Conservation (phyloP, 2,329 filamentous ascomycete species). For the Botryotinia narcissicola region DNA sequence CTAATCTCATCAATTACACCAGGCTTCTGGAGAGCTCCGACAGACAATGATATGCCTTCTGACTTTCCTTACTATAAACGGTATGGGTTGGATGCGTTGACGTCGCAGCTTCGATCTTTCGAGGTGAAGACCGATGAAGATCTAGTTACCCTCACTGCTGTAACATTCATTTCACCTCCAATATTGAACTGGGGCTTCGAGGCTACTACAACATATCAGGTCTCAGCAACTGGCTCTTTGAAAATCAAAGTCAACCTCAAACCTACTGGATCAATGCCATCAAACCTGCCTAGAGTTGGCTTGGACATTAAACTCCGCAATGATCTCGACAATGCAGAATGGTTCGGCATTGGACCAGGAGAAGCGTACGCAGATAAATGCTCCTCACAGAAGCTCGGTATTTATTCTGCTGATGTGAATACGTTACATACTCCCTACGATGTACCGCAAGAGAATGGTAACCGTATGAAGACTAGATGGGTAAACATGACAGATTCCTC, state of each 20-base stretch:
- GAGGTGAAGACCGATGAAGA: constrained; percentile 35
- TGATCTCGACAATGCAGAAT: constrained; percentile 49
- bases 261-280: constrained; percentile 49
- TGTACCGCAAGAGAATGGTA: constrained; percentile 53
- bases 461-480: constrained; percentile 20
- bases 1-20: constrained; percentile 13
- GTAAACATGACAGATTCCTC: constrained; percentile 13
- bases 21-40: constrained; percentile 61
- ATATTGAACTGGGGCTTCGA: constrained; percentile 59
- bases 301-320: constrained; percentile 53
- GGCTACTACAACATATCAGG: constrained; percentile 50
- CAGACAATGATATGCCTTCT: constrained; percentile 59
- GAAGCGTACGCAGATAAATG: constrained; percentile 68
- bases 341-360: constrained; percentile 66
- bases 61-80: constrained; percentile 58
- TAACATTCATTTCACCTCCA: constrained; percentile 55
- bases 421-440: constrained; percentile 61
- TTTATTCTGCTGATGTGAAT: constrained; percentile 48
- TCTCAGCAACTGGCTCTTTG: constrained; percentile 47
- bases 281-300: constrained; percentile 60
- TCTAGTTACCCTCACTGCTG: constrained; percentile 43
- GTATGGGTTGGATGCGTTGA: constrained; percentile 48
- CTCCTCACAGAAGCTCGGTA: constrained; percentile 55
- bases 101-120: constrained; percentile 47
- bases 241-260: constrained; percentile 47